phyloP scores from a whole-genome alignment of 345 rosid species.

The Citrus inodora region DNA sequence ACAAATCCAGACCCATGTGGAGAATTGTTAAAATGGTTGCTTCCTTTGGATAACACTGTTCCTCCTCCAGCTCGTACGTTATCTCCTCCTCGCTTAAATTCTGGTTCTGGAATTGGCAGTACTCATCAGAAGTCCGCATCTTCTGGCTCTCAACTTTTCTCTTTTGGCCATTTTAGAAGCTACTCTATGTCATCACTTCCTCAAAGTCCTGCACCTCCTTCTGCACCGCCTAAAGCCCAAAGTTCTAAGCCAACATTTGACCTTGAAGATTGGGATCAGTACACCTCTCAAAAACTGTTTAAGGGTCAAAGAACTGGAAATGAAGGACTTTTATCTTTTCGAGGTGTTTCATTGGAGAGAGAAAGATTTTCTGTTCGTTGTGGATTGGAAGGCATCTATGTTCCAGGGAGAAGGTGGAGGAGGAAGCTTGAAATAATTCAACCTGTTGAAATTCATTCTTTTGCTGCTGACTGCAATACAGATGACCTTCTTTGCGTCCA shows the following conservation, averaged over 20 bases:
- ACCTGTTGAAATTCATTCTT: conserved; percentile 79
- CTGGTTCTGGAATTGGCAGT: conserved; percentile 55
- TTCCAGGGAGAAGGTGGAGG: conserved; percentile 94
- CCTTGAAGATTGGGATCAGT: conserved; percentile 71
- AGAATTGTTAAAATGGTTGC: conserved; percentile 86
- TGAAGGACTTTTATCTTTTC: conserved; percentile 78
- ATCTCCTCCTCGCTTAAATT: conserved; percentile 52
- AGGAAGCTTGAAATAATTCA: conserved; percentile 90
- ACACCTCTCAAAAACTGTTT: conserved; percentile 46
- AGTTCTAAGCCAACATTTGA: conserved; percentile 78
- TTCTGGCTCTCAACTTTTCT: conserved; percentile 82
- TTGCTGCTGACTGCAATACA: conserved; percentile 84
- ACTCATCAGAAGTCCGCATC: conserved; percentile 53
- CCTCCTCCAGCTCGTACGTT: conserved; percentile 53
- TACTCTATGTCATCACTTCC: conserved; percentile 98
- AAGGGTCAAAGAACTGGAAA: conserved; percentile 43
- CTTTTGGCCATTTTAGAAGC: conserved; percentile 86
- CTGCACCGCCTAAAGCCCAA: conserved; percentile 55
- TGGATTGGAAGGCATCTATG: conserved; percentile 90
- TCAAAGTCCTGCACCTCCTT: conserved; percentile 57
- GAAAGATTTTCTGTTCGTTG: conserved; percentile 92
- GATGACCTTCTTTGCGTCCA: conserved; percentile 94
- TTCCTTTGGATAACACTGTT: conserved; percentile 76
- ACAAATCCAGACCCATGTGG: conserved; percentile 61
- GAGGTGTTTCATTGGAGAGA: conserved; percentile 79